These are phyloP conservation scores for Beauveria bassiana DNA, from an alignment of 2,329 filamentous ascomycete species.

Conservation along the genomic window DNA sequence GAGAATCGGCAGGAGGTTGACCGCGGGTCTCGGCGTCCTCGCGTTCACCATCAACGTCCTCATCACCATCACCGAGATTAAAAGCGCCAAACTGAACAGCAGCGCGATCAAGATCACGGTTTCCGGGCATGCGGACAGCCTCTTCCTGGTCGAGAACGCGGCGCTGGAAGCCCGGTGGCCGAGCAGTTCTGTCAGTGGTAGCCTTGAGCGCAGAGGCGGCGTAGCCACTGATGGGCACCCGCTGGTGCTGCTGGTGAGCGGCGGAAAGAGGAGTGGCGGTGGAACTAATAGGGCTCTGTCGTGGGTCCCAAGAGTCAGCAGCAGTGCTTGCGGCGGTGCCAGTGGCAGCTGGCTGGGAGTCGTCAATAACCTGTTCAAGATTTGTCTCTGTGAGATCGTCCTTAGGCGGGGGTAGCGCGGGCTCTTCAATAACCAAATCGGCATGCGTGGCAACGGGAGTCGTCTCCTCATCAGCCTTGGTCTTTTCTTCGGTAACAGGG, in stretches of 20 bases:
- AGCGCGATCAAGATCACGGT: constrained; percentile 86
- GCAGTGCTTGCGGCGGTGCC: constrained; percentile 83
- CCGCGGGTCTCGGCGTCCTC: constrained; percentile 93
- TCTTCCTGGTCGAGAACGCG: constrained; percentile 92
- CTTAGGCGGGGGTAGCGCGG: constrained; percentile 59
- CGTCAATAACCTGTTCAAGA: constrained; percentile 82
- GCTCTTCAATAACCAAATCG: constrained; percentile 38
- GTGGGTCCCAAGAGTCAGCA: constrained; percentile 75
- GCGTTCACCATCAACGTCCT: constrained; percentile 87
- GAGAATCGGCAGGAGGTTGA: constrained; percentile 89
- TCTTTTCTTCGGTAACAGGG: constrained; percentile 19
- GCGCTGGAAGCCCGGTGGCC: constrained; percentile 74
- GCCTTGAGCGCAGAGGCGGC: constrained; percentile 79
- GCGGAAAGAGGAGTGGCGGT: constrained; percentile 60
- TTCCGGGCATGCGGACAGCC: constrained; percentile 95
- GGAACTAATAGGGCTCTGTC: constrained; percentile 49
- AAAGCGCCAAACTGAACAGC: constrained; percentile 96
- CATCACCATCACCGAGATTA: constrained; percentile 74
- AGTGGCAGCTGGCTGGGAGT: constrained; percentile 67
- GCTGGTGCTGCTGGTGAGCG: constrained; percentile 54
- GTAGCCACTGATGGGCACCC: constrained; percentile 59
- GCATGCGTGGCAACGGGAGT: constrained; percentile 27
- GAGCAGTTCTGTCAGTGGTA: constrained; percentile 52
- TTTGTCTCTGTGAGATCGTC: constrained; percentile 87
- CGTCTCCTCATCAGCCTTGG: constrained; percentile 26